Conservation (phyloP, 2,329 filamentous ascomycete genomes). For the Sporothrix pseudoabietina region DNA sequence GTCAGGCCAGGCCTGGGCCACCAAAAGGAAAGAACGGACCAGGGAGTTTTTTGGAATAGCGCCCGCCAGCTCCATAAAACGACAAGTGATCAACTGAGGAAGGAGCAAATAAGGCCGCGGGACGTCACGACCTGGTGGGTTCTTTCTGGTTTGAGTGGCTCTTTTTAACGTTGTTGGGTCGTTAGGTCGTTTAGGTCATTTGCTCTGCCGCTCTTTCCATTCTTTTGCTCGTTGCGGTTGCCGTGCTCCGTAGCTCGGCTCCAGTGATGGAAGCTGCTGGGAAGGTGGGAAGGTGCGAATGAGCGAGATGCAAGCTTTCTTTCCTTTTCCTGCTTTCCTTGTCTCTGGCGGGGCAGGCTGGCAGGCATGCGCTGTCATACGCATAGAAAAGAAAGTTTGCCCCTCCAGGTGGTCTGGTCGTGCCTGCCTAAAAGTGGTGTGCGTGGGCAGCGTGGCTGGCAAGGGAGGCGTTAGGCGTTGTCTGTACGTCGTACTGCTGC, state of each 20-base stretch:
- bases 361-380: background rate
- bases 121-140: conserved; percentile 14
- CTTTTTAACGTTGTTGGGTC: background rate
- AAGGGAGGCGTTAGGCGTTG: background rate
- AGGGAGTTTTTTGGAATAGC: conserved; percentile 19
- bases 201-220: background rate
- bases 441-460: conserved; percentile 4
- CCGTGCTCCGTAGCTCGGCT: background rate
- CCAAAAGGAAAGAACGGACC: conserved; percentile 5
- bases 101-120: conserved; percentile 24
- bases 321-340: no score
- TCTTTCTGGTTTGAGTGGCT: background rate
- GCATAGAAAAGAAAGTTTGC: conserved; percentile 3
- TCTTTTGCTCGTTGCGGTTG: background rate
- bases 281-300: conserved; percentile 11
- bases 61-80: conserved; percentile 14
- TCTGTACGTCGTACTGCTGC: background rate
- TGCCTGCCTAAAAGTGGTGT: background rate
- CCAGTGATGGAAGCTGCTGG: background rate
- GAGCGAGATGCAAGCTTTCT: background rate
- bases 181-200: background rate
- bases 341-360: conserved; percentile 11
- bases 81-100: background rate
- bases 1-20: background rate
- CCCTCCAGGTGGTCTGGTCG: conserved; percentile 4